These are phyloP conservation scores for Alternaria ventricosa DNA, from an alignment of 2,329 filamentous ascomycete species.

Conservation along the genomic window DNA sequence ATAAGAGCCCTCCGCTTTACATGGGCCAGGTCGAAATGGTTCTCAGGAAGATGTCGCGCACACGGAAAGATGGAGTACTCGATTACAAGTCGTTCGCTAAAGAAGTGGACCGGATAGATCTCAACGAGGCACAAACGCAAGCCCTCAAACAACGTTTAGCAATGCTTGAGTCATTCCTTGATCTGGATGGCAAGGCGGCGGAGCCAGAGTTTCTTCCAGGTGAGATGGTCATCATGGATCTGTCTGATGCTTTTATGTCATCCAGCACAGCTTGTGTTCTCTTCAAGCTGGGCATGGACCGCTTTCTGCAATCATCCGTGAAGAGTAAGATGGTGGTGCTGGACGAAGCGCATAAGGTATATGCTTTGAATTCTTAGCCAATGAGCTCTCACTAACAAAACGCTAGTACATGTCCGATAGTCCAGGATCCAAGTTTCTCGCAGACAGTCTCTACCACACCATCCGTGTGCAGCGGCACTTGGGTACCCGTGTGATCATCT, in stretches of 20 bases:
- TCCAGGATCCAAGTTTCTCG: conserved; percentile 64
- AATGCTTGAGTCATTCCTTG: conserved; percentile 70
- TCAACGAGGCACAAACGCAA: not conserved
- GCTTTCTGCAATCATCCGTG: conserved; percentile 63
- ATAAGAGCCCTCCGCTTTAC: conserved; percentile 56
- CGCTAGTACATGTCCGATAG: conserved; percentile 66
- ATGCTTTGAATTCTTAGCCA: accelerated
- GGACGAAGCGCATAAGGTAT: conserved; percentile 73
- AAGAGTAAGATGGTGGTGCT: conserved; percentile 68
- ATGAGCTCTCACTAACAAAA: not conserved
- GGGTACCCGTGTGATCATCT: conserved; percentile 70
- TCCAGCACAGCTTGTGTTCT: conserved; percentile 71
- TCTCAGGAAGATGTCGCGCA: not conserved
- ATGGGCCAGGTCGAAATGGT: conserved; percentile 45
- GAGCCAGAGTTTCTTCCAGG: conserved; percentile 49
- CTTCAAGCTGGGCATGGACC: conserved; percentile 73
- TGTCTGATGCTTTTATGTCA: conserved; percentile 75
- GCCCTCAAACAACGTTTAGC: conserved; percentile 56
- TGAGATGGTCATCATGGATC: conserved; percentile 70
- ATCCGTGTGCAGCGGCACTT: conserved; percentile 76
- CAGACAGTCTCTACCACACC: conserved; percentile 64
- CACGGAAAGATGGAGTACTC: not conserved
- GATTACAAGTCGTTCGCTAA: not conserved
- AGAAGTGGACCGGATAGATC: not conserved
- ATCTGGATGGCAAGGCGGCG: conserved; percentile 24